Evolutionary conservation across 1,284 basidiomycete species (phyloP).

Genomic region (Mrakiaceae sp.): DNA sequence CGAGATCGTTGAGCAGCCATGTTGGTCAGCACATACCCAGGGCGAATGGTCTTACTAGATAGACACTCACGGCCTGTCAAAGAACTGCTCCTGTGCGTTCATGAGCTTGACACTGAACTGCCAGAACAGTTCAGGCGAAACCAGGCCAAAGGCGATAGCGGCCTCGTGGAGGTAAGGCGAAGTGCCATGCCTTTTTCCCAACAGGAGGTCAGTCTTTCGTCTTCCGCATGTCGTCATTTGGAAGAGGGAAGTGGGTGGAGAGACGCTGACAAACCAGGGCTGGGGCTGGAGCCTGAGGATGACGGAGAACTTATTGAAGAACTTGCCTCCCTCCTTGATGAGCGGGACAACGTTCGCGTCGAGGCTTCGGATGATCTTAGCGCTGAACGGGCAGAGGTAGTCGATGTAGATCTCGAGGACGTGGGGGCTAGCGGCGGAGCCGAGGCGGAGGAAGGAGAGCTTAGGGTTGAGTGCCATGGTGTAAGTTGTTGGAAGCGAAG

Average conservation of each 20-base stretch:
- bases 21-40: too few species aligned
- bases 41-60: too few species aligned
- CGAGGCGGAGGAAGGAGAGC: conserved; percentile 54
- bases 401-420: conserved; percentile 66
- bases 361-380: conserved; percentile 35
- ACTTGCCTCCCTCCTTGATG: conserved; percentile 51
- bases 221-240: too few species aligned
- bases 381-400: conserved; percentile 70
- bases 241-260: neutral
- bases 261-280: conserved; percentile 36
- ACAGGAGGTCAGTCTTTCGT: too few species aligned
- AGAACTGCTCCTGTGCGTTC: conserved; percentile 61
- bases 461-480: conserved; percentile 1
- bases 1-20: too few species aligned
- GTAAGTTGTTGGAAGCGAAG: neutral
- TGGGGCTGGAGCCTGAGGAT: conserved; percentile 71
- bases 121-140: conserved; percentile 68
- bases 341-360: conserved; percentile 36
- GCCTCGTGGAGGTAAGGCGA: conserved; percentile 67
- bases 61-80: conserved; percentile 48
- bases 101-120: conserved; percentile 62
- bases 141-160: conserved; percentile 58
- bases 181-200: conserved; percentile 26
- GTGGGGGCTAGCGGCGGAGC: conserved; percentile 55
- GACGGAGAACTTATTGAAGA: conserved; percentile 63